phyloP scores from a whole-genome alignment of 148 eudicot species.

The Vaccinium vitisidaea region DNA sequence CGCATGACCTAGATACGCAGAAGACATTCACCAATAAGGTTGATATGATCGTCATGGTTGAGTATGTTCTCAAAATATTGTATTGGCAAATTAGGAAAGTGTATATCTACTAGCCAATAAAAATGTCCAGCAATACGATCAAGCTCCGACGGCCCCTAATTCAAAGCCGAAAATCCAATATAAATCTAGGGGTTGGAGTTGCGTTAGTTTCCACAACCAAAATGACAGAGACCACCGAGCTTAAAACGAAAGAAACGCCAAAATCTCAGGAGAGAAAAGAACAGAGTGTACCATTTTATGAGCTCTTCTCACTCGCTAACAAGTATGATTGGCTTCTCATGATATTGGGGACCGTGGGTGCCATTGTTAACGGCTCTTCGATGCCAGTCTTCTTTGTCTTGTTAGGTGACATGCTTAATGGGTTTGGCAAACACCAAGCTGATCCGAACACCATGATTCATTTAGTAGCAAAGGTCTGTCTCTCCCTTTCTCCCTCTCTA shows the following conservation, averaged over 20 bases:
- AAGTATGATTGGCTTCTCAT: conserved; percentile 64
- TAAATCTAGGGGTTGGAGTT: too few relatives aligned
- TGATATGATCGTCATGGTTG: too few relatives aligned
- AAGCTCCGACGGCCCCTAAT: too few relatives aligned
- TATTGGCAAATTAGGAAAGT: too few relatives aligned
- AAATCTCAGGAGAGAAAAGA: conserved; percentile 83
- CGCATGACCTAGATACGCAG: too few relatives aligned
- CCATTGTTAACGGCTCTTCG: conserved; percentile 85
- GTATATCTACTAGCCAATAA: too few relatives aligned
- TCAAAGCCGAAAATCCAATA: too few relatives aligned
- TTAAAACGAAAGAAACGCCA: conserved; percentile 41
- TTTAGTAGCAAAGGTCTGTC: conserved; percentile 79
- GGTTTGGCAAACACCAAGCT: conserved; percentile 83
- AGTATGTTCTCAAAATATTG: too few relatives aligned
- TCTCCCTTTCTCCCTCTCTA: background rate
- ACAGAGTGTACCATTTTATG: conserved; percentile 69
- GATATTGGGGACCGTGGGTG: conserved; percentile 69
- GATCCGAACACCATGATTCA: conserved; percentile 76
- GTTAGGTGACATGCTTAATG: conserved; percentile 92
- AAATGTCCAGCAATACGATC: too few relatives aligned
- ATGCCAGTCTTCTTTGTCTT: conserved; percentile 92
- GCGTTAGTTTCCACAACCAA: too few relatives aligned
- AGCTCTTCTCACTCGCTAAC: conserved; percentile 85
- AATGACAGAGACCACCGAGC: conserved; percentile 49
- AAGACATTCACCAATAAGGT: too few relatives aligned